Base-by-base conservation (phyloP, 352 stramenopile species). In the Phytophthora hibernalis region DNA sequence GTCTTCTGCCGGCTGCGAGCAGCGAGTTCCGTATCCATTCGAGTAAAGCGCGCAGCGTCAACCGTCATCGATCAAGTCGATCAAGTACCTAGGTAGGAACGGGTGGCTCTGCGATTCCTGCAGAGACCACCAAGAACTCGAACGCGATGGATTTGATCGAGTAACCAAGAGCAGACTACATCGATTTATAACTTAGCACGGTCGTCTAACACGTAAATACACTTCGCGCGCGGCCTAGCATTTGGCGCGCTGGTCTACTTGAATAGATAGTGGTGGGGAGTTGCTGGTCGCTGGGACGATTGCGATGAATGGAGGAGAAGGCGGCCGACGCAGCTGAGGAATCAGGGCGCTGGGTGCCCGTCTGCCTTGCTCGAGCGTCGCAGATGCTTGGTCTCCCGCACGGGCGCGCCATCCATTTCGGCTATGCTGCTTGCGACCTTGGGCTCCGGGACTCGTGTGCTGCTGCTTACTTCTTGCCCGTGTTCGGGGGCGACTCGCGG, bases 151-250 rank as follows among this genome's bases (percentile, higher is more conserved):
- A 40, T n/a, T n/a, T 13, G 31, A 38, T 38, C 33, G 33, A 24
- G 47, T 40, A 48, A 54, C 31, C 40, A 38, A 61, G 26, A 65
- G 58, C 45, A 69, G 57, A 67, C 57, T 51, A 56, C 43, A 70
- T 71, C 2, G 42, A 71, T 74, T 70, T 74, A 77, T 77, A 77
- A 77, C 48, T 77, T 77, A 77, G 61, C 48, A 69, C 64, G 40
- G 63, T 68, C 66, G 65, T 74, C 51, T 70, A 71, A 64, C 55
- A 76, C 62, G 69, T 70, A 77, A 73, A 66, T 73, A 73, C 50
- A 73, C 68, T 69, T 54, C 28, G 50, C 58, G 54, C 58, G 53
- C 64, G 37, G 40, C 57, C 56, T 69, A 56, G 40, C 50, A 54
- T 72, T 64, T 31, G 54, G 47, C 40, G 56, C 67, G 57, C 48